Conservation (phyloP, 306 rosid genomes). For the Datisca glomerata region DNA sequence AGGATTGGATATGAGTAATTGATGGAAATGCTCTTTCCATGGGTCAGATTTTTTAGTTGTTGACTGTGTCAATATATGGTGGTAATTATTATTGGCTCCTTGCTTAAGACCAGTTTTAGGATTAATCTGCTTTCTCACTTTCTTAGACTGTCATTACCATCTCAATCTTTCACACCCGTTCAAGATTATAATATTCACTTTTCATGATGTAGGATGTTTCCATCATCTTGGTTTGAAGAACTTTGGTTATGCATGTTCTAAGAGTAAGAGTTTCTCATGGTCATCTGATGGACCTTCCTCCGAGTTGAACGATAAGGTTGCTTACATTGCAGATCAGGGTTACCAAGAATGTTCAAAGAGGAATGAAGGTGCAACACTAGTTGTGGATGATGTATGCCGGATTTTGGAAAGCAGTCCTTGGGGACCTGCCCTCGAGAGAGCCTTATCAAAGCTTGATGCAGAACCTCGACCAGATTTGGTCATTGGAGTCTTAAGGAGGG, state of each 20-base stretch:
- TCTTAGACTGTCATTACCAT: background rate
- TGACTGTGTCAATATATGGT: no score
- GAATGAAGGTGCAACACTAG: conserved; percentile 25
- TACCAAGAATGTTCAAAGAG: conserved; percentile 19
- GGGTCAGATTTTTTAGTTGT: no score
- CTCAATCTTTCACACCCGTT: background rate
- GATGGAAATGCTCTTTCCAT: no score
- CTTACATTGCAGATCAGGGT: conserved; percentile 15
- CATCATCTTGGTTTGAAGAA: conserved; percentile 20
- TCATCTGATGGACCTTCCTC: conserved; percentile 33
- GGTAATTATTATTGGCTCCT: no score
- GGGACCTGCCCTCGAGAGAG: conserved; percentile 61
- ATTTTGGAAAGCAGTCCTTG: conserved; percentile 52
- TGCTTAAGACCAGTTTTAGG: no score
- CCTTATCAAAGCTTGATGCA: conserved; percentile 31
- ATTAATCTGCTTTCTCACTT: no score
- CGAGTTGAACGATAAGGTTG: conserved; percentile 24
- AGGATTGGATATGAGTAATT: no score
- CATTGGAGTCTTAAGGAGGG: conserved; percentile 66
- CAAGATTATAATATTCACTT: background rate
- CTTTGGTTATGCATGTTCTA: conserved; percentile 15
- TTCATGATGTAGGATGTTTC: conserved; percentile 32
- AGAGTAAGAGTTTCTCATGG: conserved; percentile 24
- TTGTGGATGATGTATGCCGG: conserved; percentile 45
- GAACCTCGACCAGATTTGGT: conserved; percentile 57